Percentiles rank a stretch among this genome's conserved stretches.
These are phyloP conservation scores for Solanum lignicaule DNA, from an alignment of 257 asterid genomes.

Conservation along the genomic window DNA sequence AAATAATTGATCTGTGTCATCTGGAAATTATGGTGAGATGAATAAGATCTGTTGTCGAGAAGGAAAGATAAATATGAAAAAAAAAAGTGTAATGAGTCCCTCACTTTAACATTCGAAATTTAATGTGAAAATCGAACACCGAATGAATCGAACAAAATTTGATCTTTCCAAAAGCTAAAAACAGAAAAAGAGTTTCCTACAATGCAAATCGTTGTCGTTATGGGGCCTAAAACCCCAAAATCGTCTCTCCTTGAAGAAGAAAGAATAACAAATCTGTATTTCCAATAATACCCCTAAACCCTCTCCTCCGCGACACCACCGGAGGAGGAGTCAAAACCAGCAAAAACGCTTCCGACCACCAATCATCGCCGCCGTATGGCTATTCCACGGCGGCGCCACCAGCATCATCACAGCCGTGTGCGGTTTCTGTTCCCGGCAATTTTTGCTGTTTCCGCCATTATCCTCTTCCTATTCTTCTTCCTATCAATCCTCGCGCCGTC, in stretches of 20 bases:
- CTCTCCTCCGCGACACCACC: background rate
- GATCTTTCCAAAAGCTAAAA: background rate
- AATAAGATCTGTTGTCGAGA: background rate
- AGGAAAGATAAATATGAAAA: background rate
- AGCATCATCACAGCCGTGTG: conserved; percentile 34
- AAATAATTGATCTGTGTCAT: background rate
- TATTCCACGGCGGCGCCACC: conserved; percentile 73
- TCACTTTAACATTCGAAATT: background rate
- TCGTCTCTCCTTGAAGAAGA: background rate
- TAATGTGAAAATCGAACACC: background rate
- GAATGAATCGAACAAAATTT: background rate
- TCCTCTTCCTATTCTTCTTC: conserved; percentile 43
- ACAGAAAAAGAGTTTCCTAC: background rate
- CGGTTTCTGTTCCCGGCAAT: conserved; percentile 40
- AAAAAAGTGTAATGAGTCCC: background rate
- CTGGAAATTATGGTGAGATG: background rate
- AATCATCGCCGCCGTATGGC: conserved; percentile 45
- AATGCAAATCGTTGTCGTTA: background rate
- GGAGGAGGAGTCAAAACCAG: background rate
- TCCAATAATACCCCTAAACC: background rate
- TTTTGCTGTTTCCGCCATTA: conserved; percentile 39
- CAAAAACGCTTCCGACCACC: conserved; percentile 3
- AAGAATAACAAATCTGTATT: background rate
- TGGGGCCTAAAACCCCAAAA: background rate
- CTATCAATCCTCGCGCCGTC: conserved; percentile 69